Percentiles rank a stretch among this genome's conserved stretches.
Conservation (phyloP, 2,329 filamentous ascomycete species). For the Cadophora malorum region DNA sequence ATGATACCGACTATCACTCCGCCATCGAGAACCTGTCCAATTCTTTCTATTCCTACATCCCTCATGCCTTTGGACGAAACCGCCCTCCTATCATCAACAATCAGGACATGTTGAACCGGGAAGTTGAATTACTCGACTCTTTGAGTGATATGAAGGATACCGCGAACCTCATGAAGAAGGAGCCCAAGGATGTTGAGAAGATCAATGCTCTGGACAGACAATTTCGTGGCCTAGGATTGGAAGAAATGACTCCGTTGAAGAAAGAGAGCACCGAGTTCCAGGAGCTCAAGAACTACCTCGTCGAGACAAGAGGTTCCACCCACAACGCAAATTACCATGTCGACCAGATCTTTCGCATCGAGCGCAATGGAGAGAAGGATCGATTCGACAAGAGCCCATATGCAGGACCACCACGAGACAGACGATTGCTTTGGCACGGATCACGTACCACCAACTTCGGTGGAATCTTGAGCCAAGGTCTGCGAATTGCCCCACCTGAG, state of each 20-base stretch:
- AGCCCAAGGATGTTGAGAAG: conserved; percentile 55
- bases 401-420: conserved; percentile 56
- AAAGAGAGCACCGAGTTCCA: conserved; percentile 61
- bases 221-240: conserved; percentile 72
- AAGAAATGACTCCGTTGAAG: conserved; percentile 71
- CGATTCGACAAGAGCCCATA: conserved; percentile 68
- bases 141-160: conserved; percentile 87
- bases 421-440: conserved; percentile 86
- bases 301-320: conserved; percentile 68
- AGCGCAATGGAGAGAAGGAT: conserved; percentile 73
- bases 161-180: conserved; percentile 75
- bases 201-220: conserved; percentile 74
- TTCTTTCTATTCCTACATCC: conserved; percentile 80
- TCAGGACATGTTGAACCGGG: conserved; percentile 67
- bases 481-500: conserved; percentile 88
- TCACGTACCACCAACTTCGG: conserved; percentile 84
- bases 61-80: conserved; percentile 78
- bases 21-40: conserved; percentile 74
- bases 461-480: conserved; percentile 84
- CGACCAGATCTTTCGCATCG: conserved; percentile 81
- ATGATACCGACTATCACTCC: conserved; percentile 46
- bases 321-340: conserved; percentile 68
- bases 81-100: conserved; percentile 71
- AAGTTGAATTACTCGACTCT: conserved; percentile 81
- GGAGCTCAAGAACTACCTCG: conserved; percentile 70